Evolutionary conservation across 208 protist species (phyloP).

Genomic region (Herpetomonas samuelpessoai): DNA sequence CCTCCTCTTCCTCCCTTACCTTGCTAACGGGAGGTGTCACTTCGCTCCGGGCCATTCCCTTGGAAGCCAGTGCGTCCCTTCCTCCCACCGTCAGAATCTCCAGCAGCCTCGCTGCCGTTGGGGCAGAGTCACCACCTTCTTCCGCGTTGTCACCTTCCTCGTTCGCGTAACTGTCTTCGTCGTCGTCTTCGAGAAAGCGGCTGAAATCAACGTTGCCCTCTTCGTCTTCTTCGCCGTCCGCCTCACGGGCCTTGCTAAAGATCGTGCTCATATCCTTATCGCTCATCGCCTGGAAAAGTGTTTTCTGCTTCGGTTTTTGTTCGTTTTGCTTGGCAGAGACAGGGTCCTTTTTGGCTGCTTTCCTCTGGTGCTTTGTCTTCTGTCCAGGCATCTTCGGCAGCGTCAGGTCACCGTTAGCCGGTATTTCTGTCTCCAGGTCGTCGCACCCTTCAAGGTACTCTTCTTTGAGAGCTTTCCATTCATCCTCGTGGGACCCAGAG

Average conservation of each 20-base stretch:
- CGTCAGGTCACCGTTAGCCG: background rate
- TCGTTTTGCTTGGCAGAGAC: conserved; percentile 11
- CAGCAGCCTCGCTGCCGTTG: conserved; percentile 8
- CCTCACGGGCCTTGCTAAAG: conserved; percentile 37
- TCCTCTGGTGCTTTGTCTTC: background rate
- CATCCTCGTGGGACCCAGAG: background rate
- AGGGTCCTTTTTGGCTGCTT: background rate
- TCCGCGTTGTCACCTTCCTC: conserved; percentile 20
- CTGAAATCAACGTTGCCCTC: conserved; percentile 42
- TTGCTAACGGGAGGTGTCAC: too few relatives aligned
- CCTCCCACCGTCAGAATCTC: background rate
- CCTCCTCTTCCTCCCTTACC: conserved; percentile 5
- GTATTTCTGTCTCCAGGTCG: background rate
- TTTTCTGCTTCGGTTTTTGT: conserved; percentile 60
- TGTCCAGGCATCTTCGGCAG: background rate
- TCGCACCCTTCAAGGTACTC: background rate
- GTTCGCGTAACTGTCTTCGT: conserved; percentile 3
- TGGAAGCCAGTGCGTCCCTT: too few relatives aligned
- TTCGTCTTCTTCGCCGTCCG: conserved; percentile 37
- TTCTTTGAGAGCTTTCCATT: background rate
- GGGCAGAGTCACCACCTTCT: conserved; percentile 23
- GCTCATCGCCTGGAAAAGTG: conserved; percentile 53
- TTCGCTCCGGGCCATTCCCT: too few relatives aligned
- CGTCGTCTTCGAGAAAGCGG: conserved; percentile 43
- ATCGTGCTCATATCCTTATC: conserved; percentile 66